Base-by-base conservation (phyloP, 345 rosid species). In the Citrus sinensis region DNA sequence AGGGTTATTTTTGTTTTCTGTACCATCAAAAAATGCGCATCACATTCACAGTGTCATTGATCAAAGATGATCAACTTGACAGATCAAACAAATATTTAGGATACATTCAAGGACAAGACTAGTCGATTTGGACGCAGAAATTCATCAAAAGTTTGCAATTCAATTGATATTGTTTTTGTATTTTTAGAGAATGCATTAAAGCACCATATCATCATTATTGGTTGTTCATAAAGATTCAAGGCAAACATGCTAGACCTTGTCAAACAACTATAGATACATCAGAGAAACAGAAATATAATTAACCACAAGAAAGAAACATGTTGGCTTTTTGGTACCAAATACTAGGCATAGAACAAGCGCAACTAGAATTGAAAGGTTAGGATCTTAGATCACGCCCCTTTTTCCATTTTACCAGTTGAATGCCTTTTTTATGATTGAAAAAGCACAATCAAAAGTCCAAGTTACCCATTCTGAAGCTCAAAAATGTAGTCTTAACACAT, bases 341-440 rank as follows among this genome's bases (percentile, higher is more conserved):
- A 24, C 37, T 24, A 60, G 20, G 25, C 27, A 63, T 29, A 75
- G 20, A 64, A 22, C 6, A 75, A 30, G 56, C 11, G 17, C 61
- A 63, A 63, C 27, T 49, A 27, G 13, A 75, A 62, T 56, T 75
- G 46, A 75, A 67, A 73, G 62, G 42, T 30, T 32, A 61, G 39
- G 19, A 62, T 24, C 61, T 46, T 34, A 1, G 51, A 54, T 30
- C 17, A 34, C 24, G 71, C 65, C 30, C 72, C 68, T 17, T 34
- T 51, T 20, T 49, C 34, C 42, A 46, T 14, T 40, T 68, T 37
- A 16, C 29, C 11, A 34, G 25, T 35, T 37, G 58, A 68, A 74
- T 56, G 25, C 54, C 27, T 10, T 56, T 56, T 32, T 29, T 39
- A 42, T 32, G 25, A 71, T 59, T 64, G 73, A 25, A 56, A 51